A percentile compares a stretch with the other conserved stretches of the same genome.
phyloP scores from a whole-genome alignment of 2,329 filamentous ascomycete species.

The Aspergillus texensis region DNA sequence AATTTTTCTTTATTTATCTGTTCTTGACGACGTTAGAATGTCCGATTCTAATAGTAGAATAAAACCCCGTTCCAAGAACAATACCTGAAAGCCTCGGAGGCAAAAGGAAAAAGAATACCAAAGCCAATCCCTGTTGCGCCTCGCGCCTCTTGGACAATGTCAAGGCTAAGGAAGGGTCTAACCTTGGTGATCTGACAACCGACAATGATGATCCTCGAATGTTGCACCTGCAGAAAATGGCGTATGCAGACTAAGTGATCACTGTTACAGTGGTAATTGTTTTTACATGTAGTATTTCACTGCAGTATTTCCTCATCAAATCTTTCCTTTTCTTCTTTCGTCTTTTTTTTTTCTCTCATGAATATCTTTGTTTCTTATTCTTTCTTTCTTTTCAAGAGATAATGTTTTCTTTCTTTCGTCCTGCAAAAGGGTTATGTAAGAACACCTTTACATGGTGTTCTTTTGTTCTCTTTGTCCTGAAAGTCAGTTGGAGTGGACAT shows the following conservation, averaged over 20 bases:
- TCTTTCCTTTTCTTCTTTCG: background rate
- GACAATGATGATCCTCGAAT: conserved; percentile 12
- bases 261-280: background rate
- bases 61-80: background rate
- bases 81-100: conserved; percentile 5
- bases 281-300: background rate
- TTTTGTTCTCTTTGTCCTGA: background rate
- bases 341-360: background rate
- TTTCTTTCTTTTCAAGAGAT: background rate
- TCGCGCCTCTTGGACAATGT: background rate
- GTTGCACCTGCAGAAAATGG: conserved; percentile 29
- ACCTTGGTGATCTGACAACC: conserved; percentile 5
- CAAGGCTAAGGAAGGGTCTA: conserved; percentile 6
- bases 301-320: background rate
- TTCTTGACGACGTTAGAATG: background rate
- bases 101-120: conserved; percentile 2
- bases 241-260: conserved; percentile 19
- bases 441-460: background rate
- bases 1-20: background rate
- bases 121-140: background rate
- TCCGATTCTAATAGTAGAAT: background rate
- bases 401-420: background rate
- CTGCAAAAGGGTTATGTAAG: background rate
- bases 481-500: background rate
- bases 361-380: background rate